Conservation (phyloP, 1,139 yeast species). For the Blastobotrys proliferans region DNA sequence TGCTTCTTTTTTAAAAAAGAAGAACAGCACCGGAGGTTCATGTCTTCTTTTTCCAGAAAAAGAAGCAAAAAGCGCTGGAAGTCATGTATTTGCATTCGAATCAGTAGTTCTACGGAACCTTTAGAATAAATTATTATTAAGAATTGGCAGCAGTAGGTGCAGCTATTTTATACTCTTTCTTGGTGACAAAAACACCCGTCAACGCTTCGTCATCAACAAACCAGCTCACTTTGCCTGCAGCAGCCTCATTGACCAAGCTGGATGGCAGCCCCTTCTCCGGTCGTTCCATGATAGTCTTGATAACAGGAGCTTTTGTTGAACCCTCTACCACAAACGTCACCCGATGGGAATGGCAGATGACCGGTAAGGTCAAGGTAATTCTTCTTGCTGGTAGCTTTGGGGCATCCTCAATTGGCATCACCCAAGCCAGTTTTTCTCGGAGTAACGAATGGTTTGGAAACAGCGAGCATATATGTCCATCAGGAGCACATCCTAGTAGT, state of each 20-base stretch:
- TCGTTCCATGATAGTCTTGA: slow-evolving; percentile 91
- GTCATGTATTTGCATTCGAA: too few relatives aligned
- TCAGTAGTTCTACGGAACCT: too few relatives aligned
- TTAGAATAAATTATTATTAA: too few relatives aligned
- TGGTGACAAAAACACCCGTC: slow-evolving; percentile 72
- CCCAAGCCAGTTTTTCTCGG: slow-evolving; percentile 94
- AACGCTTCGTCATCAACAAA: slow-evolving; percentile 96
- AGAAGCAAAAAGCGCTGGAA: too few relatives aligned
- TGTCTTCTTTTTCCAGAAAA: too few relatives aligned
- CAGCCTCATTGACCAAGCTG: slow-evolving; percentile 89
- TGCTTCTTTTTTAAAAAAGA: too few relatives aligned
- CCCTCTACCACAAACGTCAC: slow-evolving; percentile 96
- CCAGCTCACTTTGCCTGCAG: slow-evolving; percentile 96
- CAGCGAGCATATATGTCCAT: slow-evolving; percentile 93
- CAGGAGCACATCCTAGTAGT: slow-evolving; percentile 95
- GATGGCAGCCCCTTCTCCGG: slow-evolving; percentile 97
- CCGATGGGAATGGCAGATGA: slow-evolving; percentile 88
- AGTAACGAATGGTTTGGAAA: slow-evolving; percentile 89
- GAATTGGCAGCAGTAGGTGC: slow-evolving; percentile 15
- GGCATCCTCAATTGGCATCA: slow-evolving; percentile 87
- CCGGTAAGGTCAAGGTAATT: slow-evolving; percentile 91
- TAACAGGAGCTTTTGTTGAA: slow-evolving; percentile 88
- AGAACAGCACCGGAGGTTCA: too few relatives aligned
- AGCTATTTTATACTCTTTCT: slow-evolving; percentile 61
- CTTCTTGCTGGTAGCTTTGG: slow-evolving; percentile 87